A percentile compares a stretch with the other conserved stretches of the same genome.
Evolutionary conservation across 1,284 basidiomycete species (phyloP).

Genomic region (Pterulicium gracile): DNA sequence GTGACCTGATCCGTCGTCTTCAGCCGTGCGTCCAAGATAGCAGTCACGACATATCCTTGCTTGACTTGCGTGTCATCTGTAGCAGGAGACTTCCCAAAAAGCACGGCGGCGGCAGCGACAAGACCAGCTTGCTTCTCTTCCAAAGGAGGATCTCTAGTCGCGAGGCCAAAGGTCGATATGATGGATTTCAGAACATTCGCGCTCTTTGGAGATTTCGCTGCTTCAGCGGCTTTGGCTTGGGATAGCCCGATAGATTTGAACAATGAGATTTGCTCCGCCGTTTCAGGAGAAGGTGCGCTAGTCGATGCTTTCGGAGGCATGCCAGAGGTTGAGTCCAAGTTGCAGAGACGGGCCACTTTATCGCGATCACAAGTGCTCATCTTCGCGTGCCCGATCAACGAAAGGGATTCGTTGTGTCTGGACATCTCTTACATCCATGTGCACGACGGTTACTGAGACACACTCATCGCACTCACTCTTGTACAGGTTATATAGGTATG

Average conservation of each 20-base stretch:
- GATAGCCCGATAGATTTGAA: slow-evolving; percentile 79
- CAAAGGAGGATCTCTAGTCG: slow-evolving; percentile 30
- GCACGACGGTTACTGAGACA: no score
- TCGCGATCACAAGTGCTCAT: no score
- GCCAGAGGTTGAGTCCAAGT: no score
- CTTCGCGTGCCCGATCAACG: no score
- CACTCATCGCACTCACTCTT: no score
- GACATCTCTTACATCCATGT: no score
- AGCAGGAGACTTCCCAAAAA: slow-evolving; percentile 40
- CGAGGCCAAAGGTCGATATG: slow-evolving; percentile 50
- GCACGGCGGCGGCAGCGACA: slow-evolving; percentile 59
- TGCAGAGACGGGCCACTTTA: no score
- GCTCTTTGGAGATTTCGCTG: slow-evolving; percentile 71
- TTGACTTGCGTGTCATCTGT: slow-evolving; percentile 35
- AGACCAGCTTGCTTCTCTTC: slow-evolving; percentile 79
- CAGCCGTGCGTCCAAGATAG: slow-evolving; percentile 63
- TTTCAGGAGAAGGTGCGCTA: not conserved
- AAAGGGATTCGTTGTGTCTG: no score
- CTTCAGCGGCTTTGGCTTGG: slow-evolving; percentile 74
- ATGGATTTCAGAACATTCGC: slow-evolving; percentile 63
- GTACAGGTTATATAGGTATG: no score
- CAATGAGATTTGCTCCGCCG: slow-evolving; percentile 40
- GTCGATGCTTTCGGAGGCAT: slow-evolving; percentile 13
- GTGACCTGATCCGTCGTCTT: slow-evolving; percentile 82
- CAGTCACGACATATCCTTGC: slow-evolving; percentile 57